A percentile compares a stretch with the other conserved stretches of the same genome.
These are phyloP conservation scores for Acanthochlamys bracteata DNA, from an alignment of 106 monocot species.

Conservation along the genomic window DNA sequence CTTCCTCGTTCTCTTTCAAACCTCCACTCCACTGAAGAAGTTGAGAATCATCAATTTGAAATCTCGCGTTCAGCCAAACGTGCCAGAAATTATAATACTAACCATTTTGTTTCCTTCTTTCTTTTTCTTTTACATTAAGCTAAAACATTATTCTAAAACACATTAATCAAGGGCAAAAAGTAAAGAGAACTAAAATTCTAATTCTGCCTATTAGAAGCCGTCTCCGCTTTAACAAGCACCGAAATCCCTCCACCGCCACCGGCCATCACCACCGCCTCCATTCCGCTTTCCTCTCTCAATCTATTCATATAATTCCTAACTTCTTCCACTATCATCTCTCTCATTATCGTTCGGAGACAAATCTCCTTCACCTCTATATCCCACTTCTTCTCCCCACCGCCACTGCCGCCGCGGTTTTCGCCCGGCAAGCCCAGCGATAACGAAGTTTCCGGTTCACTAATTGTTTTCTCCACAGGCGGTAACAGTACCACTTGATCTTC, in stretches of 20 bases:
- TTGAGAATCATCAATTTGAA: too few relatives aligned
- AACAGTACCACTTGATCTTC: not conserved
- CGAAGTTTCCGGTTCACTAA: constrained; percentile 7
- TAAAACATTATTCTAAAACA: too few relatives aligned
- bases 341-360: constrained; percentile 16
- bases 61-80: too few relatives aligned
- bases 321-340: constrained; percentile 41
- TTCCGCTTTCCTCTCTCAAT: not conserved
- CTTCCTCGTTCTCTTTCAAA: too few relatives aligned
- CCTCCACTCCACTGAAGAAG: too few relatives aligned
- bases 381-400: not conserved
- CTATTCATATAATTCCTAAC: constrained; percentile 27
- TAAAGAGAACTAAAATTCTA: not conserved
- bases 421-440: constrained; percentile 10
- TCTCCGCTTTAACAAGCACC: not conserved
- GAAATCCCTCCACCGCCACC: not conserved
- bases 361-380: constrained; percentile 14
- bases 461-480: not conserved
- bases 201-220: constrained; percentile 4
- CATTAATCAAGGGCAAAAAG: too few relatives aligned
- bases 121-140: too few relatives aligned
- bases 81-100: too few relatives aligned
- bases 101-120: too few relatives aligned
- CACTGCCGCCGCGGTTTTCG: not conserved
- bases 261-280: constrained; percentile 1